Conservation (phyloP, 78 protist species). For the Trichosphaerium sp. region DNA sequence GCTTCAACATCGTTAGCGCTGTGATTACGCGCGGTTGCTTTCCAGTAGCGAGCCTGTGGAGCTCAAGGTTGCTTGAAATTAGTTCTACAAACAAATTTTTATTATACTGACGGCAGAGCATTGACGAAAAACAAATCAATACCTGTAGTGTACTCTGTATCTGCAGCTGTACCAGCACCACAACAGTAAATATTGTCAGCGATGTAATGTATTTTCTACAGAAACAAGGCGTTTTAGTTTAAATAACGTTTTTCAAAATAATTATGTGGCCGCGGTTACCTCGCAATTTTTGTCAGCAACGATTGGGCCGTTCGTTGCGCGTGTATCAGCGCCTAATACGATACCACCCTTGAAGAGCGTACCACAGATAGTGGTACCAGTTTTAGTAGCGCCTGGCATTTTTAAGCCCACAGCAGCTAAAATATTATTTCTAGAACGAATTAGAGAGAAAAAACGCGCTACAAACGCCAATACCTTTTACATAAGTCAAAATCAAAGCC, state of each 20-base stretch:
- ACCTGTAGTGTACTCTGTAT: slow-evolving; percentile 74
- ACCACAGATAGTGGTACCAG: slow-evolving; percentile 99
- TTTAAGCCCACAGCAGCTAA: slow-evolving; percentile 38
- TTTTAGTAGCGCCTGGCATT: slow-evolving; percentile 72
- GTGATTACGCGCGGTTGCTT: slow-evolving; percentile 77
- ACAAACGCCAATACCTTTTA: slow-evolving; percentile 12
- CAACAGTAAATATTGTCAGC: slow-evolving; percentile 96
- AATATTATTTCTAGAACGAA: slow-evolving; percentile 28
- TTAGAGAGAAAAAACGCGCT: neutral
- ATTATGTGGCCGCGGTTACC: too few relatives aligned
- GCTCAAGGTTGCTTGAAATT: slow-evolving; percentile 27
- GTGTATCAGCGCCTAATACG: slow-evolving; percentile 97
- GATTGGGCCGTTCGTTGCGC: slow-evolving; percentile 93
- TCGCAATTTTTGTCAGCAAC: slow-evolving; percentile 98
- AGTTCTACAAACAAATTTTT: too few relatives aligned
- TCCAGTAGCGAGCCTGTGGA: slow-evolving; percentile 64
- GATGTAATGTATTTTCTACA: slow-evolving; percentile 96
- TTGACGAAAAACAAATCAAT: neutral
- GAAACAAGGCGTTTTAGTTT: too few relatives aligned
- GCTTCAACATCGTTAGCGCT: slow-evolving; percentile 83
- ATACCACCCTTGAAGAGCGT: slow-evolving; percentile 89
- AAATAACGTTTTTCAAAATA: too few relatives aligned
- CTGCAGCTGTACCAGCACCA: slow-evolving; percentile 99
- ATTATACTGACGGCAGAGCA: too few relatives aligned
- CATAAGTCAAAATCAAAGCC: slow-evolving; percentile 41